Conservation (phyloP, 805 yeast species). For the Nematodospora valgi region DNA sequence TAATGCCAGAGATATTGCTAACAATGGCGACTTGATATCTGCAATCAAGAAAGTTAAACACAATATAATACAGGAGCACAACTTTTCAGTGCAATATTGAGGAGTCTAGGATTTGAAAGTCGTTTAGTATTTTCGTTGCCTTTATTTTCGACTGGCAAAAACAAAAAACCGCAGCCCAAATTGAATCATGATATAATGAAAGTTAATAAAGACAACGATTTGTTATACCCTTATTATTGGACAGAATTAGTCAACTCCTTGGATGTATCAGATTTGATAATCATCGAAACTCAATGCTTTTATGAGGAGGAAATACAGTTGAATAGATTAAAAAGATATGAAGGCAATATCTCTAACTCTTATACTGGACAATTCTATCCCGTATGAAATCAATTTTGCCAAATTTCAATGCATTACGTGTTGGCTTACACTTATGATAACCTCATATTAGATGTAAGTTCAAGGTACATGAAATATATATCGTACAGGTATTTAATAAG, state of each 20-base stretch:
- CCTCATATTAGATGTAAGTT: conserved; percentile 23
- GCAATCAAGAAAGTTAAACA: conserved; percentile 21
- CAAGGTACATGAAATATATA: conserved; percentile 30
- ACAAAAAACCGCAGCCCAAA: conserved; percentile 20
- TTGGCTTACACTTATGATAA: conserved; percentile 17
- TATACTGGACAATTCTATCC: conserved; percentile 21
- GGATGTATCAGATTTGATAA: conserved; percentile 19
- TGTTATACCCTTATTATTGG: conserved; percentile 35
- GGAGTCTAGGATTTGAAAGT: conserved; percentile 27
- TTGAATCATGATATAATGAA: conserved; percentile 16
- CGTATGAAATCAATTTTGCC: conserved; percentile 17
- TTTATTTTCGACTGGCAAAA: conserved; percentile 14
- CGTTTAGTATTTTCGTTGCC: conserved; percentile 32
- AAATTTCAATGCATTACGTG: conserved; percentile 31
- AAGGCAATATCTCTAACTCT: conserved; percentile 1
- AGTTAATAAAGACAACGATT: conserved; percentile 26
- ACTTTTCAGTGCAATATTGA: conserved; percentile 24
- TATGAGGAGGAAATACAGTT: conserved; percentile 23
- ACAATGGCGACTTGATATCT: conserved; percentile 10
- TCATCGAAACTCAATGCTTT: conserved; percentile 27
- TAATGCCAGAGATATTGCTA: conserved; percentile 12
- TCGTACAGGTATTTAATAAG: conserved; percentile 24
- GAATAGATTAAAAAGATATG: conserved; percentile 17
- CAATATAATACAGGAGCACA: conserved; percentile 33
- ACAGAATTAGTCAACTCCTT: conserved; percentile 32